These are phyloP conservation scores for Peniophora sp. DNA, from an alignment of 1,284 basidiomycete genomes.

Conservation along the genomic window DNA sequence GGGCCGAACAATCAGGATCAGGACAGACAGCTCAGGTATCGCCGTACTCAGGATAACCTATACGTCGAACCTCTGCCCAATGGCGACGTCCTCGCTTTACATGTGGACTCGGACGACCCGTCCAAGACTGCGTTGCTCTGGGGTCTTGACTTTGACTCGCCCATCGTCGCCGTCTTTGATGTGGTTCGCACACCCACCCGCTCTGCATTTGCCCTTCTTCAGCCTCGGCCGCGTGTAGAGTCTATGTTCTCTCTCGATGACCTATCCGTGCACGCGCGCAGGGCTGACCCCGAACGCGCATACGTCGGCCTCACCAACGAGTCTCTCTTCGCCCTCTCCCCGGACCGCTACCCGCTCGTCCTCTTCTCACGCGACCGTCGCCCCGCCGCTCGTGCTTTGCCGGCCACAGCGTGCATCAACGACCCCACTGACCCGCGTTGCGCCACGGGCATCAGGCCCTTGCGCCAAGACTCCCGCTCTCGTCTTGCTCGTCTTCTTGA, in stretches of 20 bases:
- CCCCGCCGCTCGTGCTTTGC: constrained; percentile 23
- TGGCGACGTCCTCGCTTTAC: constrained; percentile 71
- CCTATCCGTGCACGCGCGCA: constrained; percentile 25
- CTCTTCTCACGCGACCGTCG: constrained; percentile 42
- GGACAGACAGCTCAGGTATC: constrained; percentile 56
- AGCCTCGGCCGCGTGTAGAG: constrained; percentile 64
- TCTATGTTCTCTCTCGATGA: constrained; percentile 48
- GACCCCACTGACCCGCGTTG: constrained; percentile 41
- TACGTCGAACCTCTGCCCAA: constrained; percentile 76
- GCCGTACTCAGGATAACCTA: constrained; percentile 59
- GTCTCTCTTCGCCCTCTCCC: constrained; percentile 75
- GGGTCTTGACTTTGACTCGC: background rate
- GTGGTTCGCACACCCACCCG: constrained; percentile 45
- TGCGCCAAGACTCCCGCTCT: constrained; percentile 31
- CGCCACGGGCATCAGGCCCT: constrained; percentile 47
- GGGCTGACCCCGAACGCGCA: constrained; percentile 42
- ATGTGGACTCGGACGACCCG: constrained; percentile 24
- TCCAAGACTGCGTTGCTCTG: constrained; percentile 12
- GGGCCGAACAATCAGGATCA: constrained; percentile 77
- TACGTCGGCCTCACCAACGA: constrained; percentile 71
- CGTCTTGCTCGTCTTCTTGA: constrained; percentile 26
- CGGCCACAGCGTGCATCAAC: background rate
- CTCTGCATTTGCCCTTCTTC: constrained; percentile 68
- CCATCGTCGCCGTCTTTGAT: constrained; percentile 74
- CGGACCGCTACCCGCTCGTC: constrained; percentile 66